Evolutionary conservation across 345 rosid species (phyloP), one percentile per base, ranked within the genome.

Genomic region (Citrus mangshanensis): DNA sequence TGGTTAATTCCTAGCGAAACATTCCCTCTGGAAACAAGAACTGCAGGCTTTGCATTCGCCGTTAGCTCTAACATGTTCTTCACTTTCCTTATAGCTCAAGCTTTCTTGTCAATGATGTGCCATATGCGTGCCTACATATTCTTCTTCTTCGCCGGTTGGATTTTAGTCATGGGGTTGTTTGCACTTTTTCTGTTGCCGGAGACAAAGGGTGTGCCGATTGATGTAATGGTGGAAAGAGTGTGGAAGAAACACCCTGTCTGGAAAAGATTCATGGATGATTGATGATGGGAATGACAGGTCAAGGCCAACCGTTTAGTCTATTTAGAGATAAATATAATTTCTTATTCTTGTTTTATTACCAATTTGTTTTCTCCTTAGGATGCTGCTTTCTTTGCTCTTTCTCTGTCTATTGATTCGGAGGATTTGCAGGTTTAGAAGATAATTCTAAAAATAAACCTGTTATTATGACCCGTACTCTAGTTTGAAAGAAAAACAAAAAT

Each of bases 61-160:
- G 97, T 94, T 21, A 82, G 94, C 62, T 81, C 89, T 66, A 94
- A 92, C 87, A 92, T 92, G 98, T 74, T 94, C 72, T 94, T 89
- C 91, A 94, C 98, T 0, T 92, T 94, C 76, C 75, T 94, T 21
- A 85, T 94, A 1, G 98, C 97, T 7, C 96, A 94, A 67, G 94
- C 92, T 0, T 93, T 92, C 88, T 75, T 92, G 60, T 88, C 95
- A 0, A 92, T 89, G 93, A 18, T 89, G 79, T 88, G 93, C 32
- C 75, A 76, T 4, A 68, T 90, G 91, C 74, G 69, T 9, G 87
- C 90, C 2, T 73, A 70, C 4, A 88, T 90, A 22, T 92, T 91
- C 85, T 88, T 89, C 89, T 91, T 91, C 88, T 89, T 89, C 10
- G 84, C 89, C 0, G 89, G 46, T 16, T 93, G 93, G 95, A 89